A percentile compares a stretch with the other conserved stretches of the same genome.
phyloP scores from a whole-genome alignment of 139 green algal genomes.

The Micractinium conductrix region DNA sequence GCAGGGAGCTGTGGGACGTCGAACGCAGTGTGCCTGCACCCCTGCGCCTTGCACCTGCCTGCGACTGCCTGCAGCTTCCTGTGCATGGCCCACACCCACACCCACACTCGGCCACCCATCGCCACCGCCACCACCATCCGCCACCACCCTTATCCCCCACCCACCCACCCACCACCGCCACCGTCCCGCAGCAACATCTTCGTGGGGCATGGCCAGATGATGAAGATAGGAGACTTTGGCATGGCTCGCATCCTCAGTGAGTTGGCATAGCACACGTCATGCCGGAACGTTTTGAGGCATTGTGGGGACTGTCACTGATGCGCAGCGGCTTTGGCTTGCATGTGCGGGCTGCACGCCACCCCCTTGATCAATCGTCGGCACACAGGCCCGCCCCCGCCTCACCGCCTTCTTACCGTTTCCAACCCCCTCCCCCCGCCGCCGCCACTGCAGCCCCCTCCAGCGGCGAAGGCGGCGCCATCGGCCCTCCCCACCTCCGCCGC shows the following conservation, averaged over 20 bases:
- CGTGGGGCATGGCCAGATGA: slow-evolving; percentile 56
- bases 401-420: not conserved
- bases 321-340: too few relatives aligned
- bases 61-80: not conserved
- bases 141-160: too few relatives aligned
- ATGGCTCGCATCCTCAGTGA: slow-evolving; percentile 50
- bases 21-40: not conserved
- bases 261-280: too few relatives aligned
- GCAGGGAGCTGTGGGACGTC: too few relatives aligned
- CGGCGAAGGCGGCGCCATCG: not conserved
- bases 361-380: too few relatives aligned
- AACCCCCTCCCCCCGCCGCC: not conserved
- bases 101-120: too few relatives aligned
- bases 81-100: too few relatives aligned
- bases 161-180: not conserved
- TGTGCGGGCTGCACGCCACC: too few relatives aligned
- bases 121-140: too few relatives aligned
- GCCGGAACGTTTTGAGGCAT: too few relatives aligned
- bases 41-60: not conserved
- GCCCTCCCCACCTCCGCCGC: slow-evolving; percentile 20
- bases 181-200: slow-evolving; percentile 53
- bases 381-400: too few relatives aligned
- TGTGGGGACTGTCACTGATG: too few relatives aligned
- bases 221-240: slow-evolving; percentile 73
- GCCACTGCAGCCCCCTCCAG: not conserved